Evolutionary conservation across 129 eudicot species (phyloP).

Genomic region (Flaveria brownii): DNA sequence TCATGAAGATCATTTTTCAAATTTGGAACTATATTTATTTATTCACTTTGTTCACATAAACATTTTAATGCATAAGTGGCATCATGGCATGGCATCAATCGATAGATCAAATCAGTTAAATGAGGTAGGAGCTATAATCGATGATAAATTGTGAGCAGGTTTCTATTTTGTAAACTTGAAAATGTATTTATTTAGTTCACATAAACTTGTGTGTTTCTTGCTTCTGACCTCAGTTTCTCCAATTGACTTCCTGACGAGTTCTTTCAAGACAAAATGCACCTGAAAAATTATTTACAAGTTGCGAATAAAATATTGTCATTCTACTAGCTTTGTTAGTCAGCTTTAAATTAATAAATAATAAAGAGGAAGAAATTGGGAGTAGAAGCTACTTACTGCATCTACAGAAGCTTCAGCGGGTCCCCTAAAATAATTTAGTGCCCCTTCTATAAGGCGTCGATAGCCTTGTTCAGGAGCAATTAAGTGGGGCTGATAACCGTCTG

Average conservation of each 20-base stretch:
- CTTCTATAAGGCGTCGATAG: constrained; percentile 79
- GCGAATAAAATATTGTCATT: constrained; percentile 15
- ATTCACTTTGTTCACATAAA: not conserved
- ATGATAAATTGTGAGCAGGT: not conserved
- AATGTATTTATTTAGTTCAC: not conserved
- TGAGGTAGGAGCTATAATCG: not conserved
- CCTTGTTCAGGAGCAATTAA: constrained; percentile 97
- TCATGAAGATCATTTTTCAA: not conserved
- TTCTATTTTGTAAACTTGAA: not conserved
- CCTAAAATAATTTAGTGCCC: constrained; percentile 67
- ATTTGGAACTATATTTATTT: not conserved
- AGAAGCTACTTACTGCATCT: constrained; percentile 66
- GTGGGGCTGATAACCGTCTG: constrained; percentile 96
- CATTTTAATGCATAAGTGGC: not conserved
- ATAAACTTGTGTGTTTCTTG: not conserved
- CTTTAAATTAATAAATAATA: not conserved
- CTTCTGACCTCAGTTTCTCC: constrained; percentile 86
- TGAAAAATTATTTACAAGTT: constrained; percentile 40
- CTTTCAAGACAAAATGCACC: constrained; percentile 96
- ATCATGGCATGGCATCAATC: not conserved
- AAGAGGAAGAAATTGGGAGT: not conserved
- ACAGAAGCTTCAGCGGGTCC: constrained; percentile 96
- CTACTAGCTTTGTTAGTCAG: not conserved
- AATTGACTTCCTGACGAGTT: constrained; percentile 93
- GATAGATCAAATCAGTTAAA: not conserved